Evolutionary conservation across 2,329 filamentous ascomycete species (phyloP).

Genomic region (Diaporthe citrichinensis): DNA sequence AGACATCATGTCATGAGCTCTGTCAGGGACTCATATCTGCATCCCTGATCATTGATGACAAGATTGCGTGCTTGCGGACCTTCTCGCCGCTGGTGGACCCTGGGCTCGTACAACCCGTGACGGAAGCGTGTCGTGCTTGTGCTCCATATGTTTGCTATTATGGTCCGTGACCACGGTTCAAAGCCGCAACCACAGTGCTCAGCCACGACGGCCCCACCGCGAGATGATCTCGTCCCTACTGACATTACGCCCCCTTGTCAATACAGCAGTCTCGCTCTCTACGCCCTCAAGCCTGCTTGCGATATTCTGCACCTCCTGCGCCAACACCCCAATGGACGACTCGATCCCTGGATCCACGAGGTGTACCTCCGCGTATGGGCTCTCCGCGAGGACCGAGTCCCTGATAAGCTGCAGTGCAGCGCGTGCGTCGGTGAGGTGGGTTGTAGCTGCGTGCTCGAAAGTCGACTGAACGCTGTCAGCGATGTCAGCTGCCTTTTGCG

Average conservation of each 20-base stretch:
- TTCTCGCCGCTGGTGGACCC: neutral
- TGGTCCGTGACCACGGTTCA: neutral
- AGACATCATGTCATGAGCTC: constrained; percentile 20
- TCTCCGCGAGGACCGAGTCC: constrained; percentile 68
- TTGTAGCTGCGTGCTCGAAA: constrained; percentile 60
- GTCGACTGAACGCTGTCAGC: constrained; percentile 62
- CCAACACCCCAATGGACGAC: constrained; percentile 61
- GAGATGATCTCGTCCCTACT: constrained; percentile 64
- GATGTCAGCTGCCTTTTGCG: constrained; percentile 52
- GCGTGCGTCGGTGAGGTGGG: constrained; percentile 62
- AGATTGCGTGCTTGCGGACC: neutral
- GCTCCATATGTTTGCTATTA: neutral
- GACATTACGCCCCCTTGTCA: constrained; percentile 56
- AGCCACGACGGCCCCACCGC: constrained; percentile 53
- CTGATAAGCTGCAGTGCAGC: constrained; percentile 63
- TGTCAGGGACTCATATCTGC: neutral
- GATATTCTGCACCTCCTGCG: constrained; percentile 60
- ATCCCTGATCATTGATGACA: neutral
- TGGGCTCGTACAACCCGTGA: neutral
- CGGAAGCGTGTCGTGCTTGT: neutral
- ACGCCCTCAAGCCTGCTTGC: constrained; percentile 55
- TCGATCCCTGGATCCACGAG: constrained; percentile 69
- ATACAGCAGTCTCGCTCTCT: constrained; percentile 52
- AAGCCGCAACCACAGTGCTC: neutral
- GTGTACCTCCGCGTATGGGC: constrained; percentile 60